Evolutionary conservation across 2,329 filamentous ascomycete genomes (phyloP).

Genomic region (Harringtonia lauricola): DNA sequence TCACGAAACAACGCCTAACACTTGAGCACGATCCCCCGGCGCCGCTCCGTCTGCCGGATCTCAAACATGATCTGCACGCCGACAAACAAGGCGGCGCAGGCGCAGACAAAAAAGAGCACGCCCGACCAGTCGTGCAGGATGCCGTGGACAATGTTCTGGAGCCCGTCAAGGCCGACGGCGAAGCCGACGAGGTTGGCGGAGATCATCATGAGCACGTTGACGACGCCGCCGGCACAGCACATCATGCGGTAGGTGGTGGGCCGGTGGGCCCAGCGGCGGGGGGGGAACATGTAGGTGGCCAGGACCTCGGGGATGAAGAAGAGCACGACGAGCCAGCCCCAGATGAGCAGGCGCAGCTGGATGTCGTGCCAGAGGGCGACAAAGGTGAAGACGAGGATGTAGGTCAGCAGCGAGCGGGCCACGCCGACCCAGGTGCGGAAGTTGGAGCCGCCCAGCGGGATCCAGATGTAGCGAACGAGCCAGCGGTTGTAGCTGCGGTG

Average conservation of each 20-base stretch:
- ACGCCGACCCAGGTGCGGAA: constrained; percentile 32
- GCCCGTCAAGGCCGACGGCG: constrained; percentile 79
- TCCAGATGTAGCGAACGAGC: constrained; percentile 86
- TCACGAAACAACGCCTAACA: constrained; percentile 40
- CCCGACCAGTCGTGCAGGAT: constrained; percentile 67
- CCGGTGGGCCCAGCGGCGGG: constrained; percentile 54
- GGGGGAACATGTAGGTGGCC: constrained; percentile 61
- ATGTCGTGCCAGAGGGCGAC: constrained; percentile 98
- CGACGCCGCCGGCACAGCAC: constrained; percentile 69
- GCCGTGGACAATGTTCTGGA: constrained; percentile 63
- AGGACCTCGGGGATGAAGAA: constrained; percentile 87
- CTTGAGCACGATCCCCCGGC: constrained; percentile 72
- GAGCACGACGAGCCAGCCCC: constrained; percentile 92
- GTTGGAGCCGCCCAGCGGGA: constrained; percentile 70
- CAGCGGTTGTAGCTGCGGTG: constrained; percentile 92
- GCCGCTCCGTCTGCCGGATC: constrained; percentile 71
- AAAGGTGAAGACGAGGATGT: constrained; percentile 83
- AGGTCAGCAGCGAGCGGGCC: constrained; percentile 59
- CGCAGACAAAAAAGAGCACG: constrained; percentile 57
- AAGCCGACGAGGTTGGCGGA: constrained; percentile 90
- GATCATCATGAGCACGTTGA: constrained; percentile 91
- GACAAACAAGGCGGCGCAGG: constrained; percentile 68
- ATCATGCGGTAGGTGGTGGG: constrained; percentile 70
- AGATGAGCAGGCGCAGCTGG: constrained; percentile 77
- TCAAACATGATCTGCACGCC: constrained; percentile 96